phyloP scores from a whole-genome alignment of 192 early-diverging fungal genomes.

The Diversispora eburnea region DNA sequence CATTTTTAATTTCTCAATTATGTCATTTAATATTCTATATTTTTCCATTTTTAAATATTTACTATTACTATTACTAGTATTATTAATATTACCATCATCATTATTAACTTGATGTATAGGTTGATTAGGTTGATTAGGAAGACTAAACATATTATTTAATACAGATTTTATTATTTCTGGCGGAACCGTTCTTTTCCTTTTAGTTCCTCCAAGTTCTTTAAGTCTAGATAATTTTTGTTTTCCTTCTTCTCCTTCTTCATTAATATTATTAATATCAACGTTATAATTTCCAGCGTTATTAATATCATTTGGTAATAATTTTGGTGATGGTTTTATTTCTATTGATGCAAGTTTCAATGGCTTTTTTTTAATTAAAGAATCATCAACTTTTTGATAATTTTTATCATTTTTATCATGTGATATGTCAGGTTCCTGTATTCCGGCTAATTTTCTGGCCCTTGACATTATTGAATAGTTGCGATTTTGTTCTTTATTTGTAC shows the following conservation, averaged over 20 bases:
- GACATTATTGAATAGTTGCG: constrained; percentile 13
- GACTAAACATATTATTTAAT: too few species aligned
- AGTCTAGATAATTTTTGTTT: not conserved
- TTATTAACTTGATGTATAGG: too few species aligned
- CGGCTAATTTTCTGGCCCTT: not conserved
- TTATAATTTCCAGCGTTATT: not conserved
- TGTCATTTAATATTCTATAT: too few species aligned
- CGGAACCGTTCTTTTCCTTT: too few species aligned
- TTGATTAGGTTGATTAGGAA: too few species aligned
- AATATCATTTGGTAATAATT: not conserved
- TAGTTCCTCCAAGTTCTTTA: too few species aligned
- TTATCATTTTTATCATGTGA: not conserved
- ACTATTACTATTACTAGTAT: too few species aligned
- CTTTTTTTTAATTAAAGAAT: not conserved
- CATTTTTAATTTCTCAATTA: too few species aligned
- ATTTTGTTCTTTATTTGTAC: too few species aligned
- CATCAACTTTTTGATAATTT: not conserved
- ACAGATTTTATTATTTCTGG: too few species aligned
- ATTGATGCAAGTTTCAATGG: not conserved
- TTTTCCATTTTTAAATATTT: too few species aligned
- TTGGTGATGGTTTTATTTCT: not conserved
- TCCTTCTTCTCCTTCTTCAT: not conserved
- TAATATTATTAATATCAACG: not conserved
- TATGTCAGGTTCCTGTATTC: not conserved
- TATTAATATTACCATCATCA: too few species aligned